Conservation (phyloP, 1,139 yeast species). For the Maudiozyma humilis region DNA sequence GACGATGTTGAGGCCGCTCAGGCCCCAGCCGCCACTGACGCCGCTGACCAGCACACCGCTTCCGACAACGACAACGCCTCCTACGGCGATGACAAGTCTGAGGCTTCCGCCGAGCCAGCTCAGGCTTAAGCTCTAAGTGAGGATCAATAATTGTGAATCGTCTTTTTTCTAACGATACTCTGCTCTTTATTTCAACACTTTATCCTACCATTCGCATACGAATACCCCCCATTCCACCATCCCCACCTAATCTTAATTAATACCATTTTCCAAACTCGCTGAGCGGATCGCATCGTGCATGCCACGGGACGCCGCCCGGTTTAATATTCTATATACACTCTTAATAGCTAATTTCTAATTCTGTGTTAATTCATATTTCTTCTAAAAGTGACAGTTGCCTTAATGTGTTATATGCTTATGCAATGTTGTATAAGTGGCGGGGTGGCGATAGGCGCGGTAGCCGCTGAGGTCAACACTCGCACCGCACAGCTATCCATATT, state of each 20-base stretch:
- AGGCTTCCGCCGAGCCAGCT: constrained; percentile 2
- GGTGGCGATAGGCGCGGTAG: too few species aligned
- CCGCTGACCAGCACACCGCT: constrained; percentile 3
- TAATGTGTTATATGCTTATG: too few species aligned
- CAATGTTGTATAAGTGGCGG: too few species aligned
- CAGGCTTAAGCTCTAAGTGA: neutral
- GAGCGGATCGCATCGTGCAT: neutral
- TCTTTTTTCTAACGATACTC: too few species aligned
- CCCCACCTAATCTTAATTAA: too few species aligned
- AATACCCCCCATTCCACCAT: neutral
- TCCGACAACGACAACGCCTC: constrained; percentile 1
- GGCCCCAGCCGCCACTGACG: neutral
- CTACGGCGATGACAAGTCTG: constrained; percentile 2
- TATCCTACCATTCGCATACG: neutral
- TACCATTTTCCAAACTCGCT: too few species aligned
- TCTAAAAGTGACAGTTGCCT: too few species aligned
- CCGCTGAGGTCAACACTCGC: too few species aligned
- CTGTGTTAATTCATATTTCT: neutral
- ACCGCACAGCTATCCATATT: too few species aligned
- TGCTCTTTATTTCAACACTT: too few species aligned
- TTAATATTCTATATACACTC: neutral
- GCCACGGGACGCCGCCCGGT: neutral
- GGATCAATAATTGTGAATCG: too few species aligned
- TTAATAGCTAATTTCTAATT: neutral
- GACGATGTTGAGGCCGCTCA: constrained; percentile 4